Evolutionary conservation across 306 rosid species (phyloP), one percentile per base, ranked within the genome.

Genomic region (Trifolium pratense): DNA sequence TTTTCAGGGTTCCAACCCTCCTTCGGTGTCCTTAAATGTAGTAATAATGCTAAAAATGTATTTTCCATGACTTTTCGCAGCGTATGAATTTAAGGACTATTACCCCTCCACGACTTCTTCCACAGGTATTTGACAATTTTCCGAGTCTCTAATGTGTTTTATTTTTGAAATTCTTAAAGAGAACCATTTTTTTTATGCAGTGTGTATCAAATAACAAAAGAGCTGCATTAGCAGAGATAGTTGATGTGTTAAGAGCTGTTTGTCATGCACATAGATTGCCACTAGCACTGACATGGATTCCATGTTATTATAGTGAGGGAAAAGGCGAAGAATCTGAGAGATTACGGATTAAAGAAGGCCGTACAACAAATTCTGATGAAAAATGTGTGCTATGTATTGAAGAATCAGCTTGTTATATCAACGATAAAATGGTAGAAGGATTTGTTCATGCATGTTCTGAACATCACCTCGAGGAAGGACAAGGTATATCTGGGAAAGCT

Each of bases 251-350:
- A 70, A 86, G 93, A 68, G 96, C 91, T 64, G 93, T 94, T 52
- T 94, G 99, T 74, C 96, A 91, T 74, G 93, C 97, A 29, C 97
- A 94, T 83, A 91, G 84, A 15, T 74, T 94, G 82, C 99, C 99
- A 15, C 82, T 91, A 79, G 99, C 99, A 40, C 63, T 91, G 70
- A 90, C 99, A 23, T 94, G 99, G 97, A 88, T 94, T 79, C 97
- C 99, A 37, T 90, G 96, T 75, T 87, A 56, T 73, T 84, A 83
- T 78, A 75, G 46, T n/a, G 83, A 84, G 68, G 88, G 82, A 66
- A 71, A 26, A 26, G 78, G 66, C n/a, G 74, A 86, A 51, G 95
- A 79, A 73, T 66, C 58, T 56, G 64, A 40, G 46, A 73, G 77
- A 68, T 71, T 87, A 75, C 83, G 73, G 60, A 81, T 84, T 15